phyloP scores from a whole-genome alignment of 768 basidiomycete genomes.

The Amylocystis lapponica region DNA sequence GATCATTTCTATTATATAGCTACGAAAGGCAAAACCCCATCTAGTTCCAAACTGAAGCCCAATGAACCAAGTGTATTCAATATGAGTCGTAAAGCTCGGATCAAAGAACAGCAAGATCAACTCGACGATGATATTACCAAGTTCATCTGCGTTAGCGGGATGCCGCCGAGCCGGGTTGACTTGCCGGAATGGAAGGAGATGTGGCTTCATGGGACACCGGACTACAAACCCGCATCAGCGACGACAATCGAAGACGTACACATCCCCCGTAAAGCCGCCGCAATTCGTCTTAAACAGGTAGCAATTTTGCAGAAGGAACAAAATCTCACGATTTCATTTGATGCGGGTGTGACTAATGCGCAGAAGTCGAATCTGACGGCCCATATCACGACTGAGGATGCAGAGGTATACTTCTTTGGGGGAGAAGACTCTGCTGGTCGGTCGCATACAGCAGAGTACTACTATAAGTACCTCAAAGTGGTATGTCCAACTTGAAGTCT shows the following conservation, averaged over 20 bases:
- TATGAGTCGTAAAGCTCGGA: too few relatives aligned
- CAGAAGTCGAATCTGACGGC: background rate
- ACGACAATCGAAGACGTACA: constrained; percentile 10
- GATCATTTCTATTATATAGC: too few relatives aligned
- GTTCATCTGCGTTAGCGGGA: constrained; percentile 2
- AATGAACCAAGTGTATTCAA: too few relatives aligned
- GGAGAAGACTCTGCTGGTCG: background rate
- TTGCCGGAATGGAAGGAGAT: constrained; percentile 6
- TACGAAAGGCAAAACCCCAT: too few relatives aligned
- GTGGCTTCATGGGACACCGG: background rate
- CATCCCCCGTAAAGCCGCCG: constrained; percentile 10
- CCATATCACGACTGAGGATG: background rate
- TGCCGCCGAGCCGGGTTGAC: constrained; percentile 4
- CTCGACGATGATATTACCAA: constrained; percentile 3
- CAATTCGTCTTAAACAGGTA: background rate
- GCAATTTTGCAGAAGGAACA: background rate
- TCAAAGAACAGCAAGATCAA: too few relatives aligned
- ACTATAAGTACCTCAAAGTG: background rate
- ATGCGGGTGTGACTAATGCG: background rate
- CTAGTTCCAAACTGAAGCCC: too few relatives aligned
- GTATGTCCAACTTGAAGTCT: background rate
- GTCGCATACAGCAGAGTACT: background rate
- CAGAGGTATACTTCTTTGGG: background rate
- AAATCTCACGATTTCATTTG: background rate
- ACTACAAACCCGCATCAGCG: constrained; percentile 1